Conservation (phyloP, 2,329 filamentous ascomycete genomes). For the Fusarium sp. region DNA sequence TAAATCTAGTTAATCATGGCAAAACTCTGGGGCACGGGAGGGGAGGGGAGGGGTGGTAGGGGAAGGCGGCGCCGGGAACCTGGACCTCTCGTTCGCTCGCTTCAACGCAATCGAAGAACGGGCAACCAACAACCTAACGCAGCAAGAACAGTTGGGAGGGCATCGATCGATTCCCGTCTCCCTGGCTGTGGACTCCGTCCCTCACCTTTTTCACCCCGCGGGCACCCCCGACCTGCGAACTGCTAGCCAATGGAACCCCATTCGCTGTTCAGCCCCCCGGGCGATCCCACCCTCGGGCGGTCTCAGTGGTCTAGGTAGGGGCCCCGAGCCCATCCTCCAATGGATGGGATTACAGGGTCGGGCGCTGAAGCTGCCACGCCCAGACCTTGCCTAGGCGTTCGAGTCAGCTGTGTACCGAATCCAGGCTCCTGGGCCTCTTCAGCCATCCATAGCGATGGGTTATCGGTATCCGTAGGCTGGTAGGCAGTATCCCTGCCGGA, state of each 20-base stretch:
- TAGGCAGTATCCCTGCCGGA: background rate
- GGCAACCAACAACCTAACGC: conserved; percentile 10
- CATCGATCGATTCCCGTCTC: conserved; percentile 39
- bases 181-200: conserved; percentile 35
- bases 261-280: conserved; percentile 11
- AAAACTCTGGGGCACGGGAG: background rate
- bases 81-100: conserved; percentile 20
- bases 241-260: conserved; percentile 14
- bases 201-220: conserved; percentile 4
- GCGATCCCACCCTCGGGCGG: conserved; percentile 23
- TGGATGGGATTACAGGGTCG: background rate
- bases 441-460: conserved; percentile 20
- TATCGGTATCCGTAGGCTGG: background rate
- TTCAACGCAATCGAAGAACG: background rate
- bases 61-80: conserved; percentile 18
- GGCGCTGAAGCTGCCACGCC: conserved; percentile 2
- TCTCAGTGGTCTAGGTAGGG: conserved; percentile 14
- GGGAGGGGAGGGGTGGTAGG: background rate
- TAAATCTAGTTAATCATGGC: background rate
- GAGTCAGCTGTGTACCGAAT: conserved; percentile 44
- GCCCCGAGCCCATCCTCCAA: background rate
- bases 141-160: background rate
- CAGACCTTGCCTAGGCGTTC: conserved; percentile 29
- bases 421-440: conserved; percentile 45
- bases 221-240: conserved; percentile 26